Conservation (phyloP, 352 stramenopile species). For the Pythium oligandrum region DNA sequence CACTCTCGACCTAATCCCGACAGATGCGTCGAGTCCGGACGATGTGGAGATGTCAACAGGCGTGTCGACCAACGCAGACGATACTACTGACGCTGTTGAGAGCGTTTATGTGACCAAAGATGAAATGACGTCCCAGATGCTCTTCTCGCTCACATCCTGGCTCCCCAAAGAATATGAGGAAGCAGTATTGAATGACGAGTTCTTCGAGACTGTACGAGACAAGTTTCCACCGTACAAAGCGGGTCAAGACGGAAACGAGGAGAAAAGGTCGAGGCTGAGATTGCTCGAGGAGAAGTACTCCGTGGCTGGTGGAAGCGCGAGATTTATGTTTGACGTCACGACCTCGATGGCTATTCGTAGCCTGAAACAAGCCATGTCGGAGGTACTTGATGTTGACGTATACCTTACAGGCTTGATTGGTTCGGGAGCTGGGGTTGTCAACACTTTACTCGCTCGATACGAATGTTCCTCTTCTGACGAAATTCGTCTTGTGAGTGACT, state of each 20-base stretch:
- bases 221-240: slow-evolving; percentile 6
- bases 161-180: slow-evolving; percentile 6
- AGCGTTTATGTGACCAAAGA: neutral
- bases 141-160: slow-evolving; percentile 9
- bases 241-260: neutral
- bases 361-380: slow-evolving; percentile 5
- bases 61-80: neutral
- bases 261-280: slow-evolving; percentile 3
- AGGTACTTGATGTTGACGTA: slow-evolving; percentile 5
- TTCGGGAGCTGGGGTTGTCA: slow-evolving; percentile 6
- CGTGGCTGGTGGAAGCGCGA: slow-evolving; percentile 8
- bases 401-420: slow-evolving; percentile 8
- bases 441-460: slow-evolving; percentile 11
- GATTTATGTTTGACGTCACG: slow-evolving; percentile 12
- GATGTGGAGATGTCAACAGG: slow-evolving; percentile 5
- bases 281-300: slow-evolving; percentile 13
- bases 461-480: slow-evolving; percentile 1
- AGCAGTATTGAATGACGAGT: neutral
- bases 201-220: slow-evolving; percentile 4
- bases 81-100: neutral
- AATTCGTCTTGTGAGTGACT: slow-evolving; percentile 11
- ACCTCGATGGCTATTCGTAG: slow-evolving; percentile 2
- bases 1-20: slow-evolving; percentile 2
- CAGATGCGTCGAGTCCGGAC: neutral
- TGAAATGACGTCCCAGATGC: neutral